A percentile compares a stretch with the other conserved stretches of the same genome.
These are phyloP conservation scores for Saturnispora saitoi DNA, from an alignment of 805 yeast species.

Conservation along the genomic window DNA sequence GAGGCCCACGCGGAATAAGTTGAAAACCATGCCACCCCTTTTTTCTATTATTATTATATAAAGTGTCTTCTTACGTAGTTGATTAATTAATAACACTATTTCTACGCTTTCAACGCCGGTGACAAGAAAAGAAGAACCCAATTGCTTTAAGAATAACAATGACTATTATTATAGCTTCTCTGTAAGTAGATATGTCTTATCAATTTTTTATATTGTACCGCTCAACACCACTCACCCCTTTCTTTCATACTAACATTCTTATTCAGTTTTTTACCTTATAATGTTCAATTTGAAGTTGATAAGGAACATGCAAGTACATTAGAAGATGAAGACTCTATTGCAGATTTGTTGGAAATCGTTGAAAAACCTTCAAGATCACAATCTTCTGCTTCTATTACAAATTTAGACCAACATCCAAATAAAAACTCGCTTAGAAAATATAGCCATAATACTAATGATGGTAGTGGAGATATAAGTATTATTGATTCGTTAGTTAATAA, in stretches of 20 bases:
- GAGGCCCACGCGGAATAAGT: background rate
- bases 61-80: background rate
- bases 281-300: conserved; percentile 56
- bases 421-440: background rate
- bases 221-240: background rate
- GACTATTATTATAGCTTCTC: conserved; percentile 64
- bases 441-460: background rate
- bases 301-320: conserved; percentile 9
- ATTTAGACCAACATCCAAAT: background rate
- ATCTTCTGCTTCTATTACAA: background rate
- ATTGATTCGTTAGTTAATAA: conserved; percentile 1
- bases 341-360: conserved; percentile 24
- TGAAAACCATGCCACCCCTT: background rate
- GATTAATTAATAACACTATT: background rate
- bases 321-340: conserved; percentile 14
- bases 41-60: background rate
- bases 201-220: background rate
- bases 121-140: background rate
- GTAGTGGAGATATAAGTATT: conserved; percentile 5
- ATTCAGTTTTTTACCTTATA: conserved; percentile 58
- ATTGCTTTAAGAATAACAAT: conserved; percentile 24
- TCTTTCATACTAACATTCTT: conserved; percentile 2
- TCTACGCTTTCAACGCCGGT: no score
- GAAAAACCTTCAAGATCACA: conserved; percentile 4
- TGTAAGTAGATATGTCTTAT: conserved; percentile 45